phyloP scores from a whole-genome alignment of 2,329 filamentous ascomycete genomes.

The Monosporascus sp. region DNA sequence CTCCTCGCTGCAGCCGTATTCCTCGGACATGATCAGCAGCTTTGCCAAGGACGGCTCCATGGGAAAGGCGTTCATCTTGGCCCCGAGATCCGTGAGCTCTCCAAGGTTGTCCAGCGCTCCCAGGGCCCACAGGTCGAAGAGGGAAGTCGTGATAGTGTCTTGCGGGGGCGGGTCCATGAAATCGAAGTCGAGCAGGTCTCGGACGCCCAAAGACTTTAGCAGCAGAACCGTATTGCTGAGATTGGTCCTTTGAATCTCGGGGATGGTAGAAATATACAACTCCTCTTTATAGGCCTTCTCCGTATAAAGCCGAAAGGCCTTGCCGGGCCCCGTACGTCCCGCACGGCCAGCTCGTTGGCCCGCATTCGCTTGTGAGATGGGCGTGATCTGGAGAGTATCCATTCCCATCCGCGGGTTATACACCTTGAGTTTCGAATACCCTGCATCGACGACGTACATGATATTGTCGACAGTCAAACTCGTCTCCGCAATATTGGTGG shows the following conservation, averaged over 20 bases:
- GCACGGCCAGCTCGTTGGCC: slow-evolving; percentile 91
- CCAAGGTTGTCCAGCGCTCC: slow-evolving; percentile 92
- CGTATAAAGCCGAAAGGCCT: slow-evolving; percentile 90
- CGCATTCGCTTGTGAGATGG: slow-evolving; percentile 94
- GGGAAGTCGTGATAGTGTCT: slow-evolving; percentile 93
- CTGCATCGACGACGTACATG: slow-evolving; percentile 96
- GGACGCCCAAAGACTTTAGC: slow-evolving; percentile 90
- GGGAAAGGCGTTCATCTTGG: slow-evolving; percentile 93
- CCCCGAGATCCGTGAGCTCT: slow-evolving; percentile 80
- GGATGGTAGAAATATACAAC: slow-evolving; percentile 93
- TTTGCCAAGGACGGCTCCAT: slow-evolving; percentile 98
- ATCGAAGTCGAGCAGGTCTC: slow-evolving; percentile 91
- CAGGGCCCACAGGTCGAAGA: slow-evolving; percentile 96
- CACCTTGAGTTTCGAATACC: slow-evolving; percentile 96
- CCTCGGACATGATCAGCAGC: slow-evolving; percentile 83
- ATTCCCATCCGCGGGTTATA: slow-evolving; percentile 99
- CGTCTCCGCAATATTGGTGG: slow-evolving; percentile 97
- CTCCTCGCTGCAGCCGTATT: slow-evolving; percentile 92
- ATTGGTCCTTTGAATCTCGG: slow-evolving; percentile 95
- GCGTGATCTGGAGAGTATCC: slow-evolving; percentile 97
- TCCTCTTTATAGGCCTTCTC: slow-evolving; percentile 95
- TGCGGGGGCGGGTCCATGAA: slow-evolving; percentile 99
- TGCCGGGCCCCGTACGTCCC: slow-evolving; percentile 89
- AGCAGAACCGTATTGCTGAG: slow-evolving; percentile 91
- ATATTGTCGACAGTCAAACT: slow-evolving; percentile 98